phyloP scores from a whole-genome alignment of 441 rosid species.

The Euphorbia schlechtendalii region DNA sequence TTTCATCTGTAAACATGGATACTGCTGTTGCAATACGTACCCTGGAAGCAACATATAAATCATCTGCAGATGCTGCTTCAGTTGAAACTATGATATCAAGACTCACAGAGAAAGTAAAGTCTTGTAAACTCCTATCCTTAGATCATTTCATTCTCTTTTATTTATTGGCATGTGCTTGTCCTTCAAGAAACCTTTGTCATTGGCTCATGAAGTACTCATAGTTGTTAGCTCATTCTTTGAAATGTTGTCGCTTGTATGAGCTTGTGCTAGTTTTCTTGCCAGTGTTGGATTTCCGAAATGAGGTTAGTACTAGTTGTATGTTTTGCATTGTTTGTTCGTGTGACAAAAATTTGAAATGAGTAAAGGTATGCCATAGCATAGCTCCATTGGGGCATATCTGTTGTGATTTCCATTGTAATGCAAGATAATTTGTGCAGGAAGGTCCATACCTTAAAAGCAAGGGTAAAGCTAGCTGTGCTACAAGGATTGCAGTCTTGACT shows the following conservation, averaged over 20 bases:
- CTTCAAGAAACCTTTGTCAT: neutral
- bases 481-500: constrained; percentile 82
- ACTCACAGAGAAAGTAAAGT: constrained; percentile 76
- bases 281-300: too few relatives aligned
- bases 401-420: constrained; percentile 10
- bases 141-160: neutral
- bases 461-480: constrained; percentile 75
- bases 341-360: neutral
- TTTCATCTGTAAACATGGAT: constrained; percentile 98
- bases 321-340: too few relatives aligned
- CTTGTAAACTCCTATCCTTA: constrained; percentile 7
- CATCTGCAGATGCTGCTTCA: constrained; percentile 88
- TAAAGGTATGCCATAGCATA: neutral
- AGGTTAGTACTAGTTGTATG: too few relatives aligned
- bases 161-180: neutral
- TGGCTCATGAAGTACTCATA: neutral
- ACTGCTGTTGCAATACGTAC: constrained; percentile 99
- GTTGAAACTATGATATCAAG: constrained; percentile 70
- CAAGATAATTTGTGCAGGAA: constrained; percentile 44
- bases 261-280: too few relatives aligned
- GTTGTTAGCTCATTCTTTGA: constrained; percentile 6
- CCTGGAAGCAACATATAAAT: constrained; percentile 90
- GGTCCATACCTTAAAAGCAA: constrained; percentile 85
- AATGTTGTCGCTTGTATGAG: too few relatives aligned
- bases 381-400: constrained; percentile 5